phyloP scores from a whole-genome alignment of 306 rosid species.

The Sicyos baderoa region DNA sequence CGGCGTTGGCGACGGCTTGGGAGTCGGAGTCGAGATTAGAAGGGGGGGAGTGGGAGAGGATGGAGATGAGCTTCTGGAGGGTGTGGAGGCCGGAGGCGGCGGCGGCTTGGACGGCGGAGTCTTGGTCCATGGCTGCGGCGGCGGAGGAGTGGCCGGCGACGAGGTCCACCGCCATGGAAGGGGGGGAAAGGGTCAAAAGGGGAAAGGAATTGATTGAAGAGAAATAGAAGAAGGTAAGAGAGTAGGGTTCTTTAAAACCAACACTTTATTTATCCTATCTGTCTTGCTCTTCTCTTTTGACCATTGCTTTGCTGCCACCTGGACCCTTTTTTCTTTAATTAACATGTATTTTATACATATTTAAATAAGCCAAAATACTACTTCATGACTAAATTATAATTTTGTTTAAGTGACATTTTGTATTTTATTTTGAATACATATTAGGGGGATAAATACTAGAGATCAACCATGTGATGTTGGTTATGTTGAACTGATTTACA shows the following conservation, averaged over 20 bases:
- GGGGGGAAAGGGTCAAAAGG: neutral
- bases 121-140: conserved; percentile 36
- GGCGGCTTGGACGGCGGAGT: conserved; percentile 63
- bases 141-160: conserved; percentile 24
- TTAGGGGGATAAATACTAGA: no score
- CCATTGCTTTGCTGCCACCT: no score
- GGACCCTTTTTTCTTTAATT: no score
- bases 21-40: conserved; percentile 16
- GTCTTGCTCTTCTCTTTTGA: no score
- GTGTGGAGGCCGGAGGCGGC: conserved; percentile 69
- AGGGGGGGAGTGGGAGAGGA: conserved; percentile 28
- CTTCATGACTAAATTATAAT: no score
- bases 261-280: neutral
- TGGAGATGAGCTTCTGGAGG: conserved; percentile 45
- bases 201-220: neutral
- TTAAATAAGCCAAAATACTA: no score
- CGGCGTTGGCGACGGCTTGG: conserved; percentile 57
- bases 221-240: neutral
- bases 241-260: neutral
- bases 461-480: no score
- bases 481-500: no score
- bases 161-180: conserved; percentile 64
- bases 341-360: no score
- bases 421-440: no score
- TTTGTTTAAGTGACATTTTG: no score